Evolutionary conservation across 1,139 yeast genomes (phyloP), one percentile per base, ranked within the genome.

Genomic region (Meyerozyma carpophila): DNA sequence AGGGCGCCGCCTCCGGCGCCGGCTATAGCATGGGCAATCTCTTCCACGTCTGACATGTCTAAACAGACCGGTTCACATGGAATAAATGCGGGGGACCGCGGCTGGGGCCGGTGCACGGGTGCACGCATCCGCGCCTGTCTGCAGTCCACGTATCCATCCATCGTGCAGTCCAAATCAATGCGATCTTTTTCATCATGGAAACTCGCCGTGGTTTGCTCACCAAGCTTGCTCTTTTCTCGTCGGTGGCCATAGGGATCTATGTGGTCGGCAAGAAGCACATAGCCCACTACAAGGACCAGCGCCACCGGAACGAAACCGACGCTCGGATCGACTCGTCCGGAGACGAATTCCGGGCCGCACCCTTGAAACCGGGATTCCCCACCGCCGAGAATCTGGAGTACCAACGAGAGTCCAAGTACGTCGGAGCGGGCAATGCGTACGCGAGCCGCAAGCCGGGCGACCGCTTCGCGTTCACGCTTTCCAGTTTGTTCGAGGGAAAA

Each of bases 1-100:
- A 88, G 75, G 36, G 94, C 90, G 20, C 97, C 97, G 32, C 96
- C 96, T 10, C 93, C 85, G 41, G 96, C 95, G 11, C 97, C 97
- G 10, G 96, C 87, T 20, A 90, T 65, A 13, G 96, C 96, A 58
- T 90, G 96, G 36, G 94, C 91, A 36, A 79, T 61, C 51, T 81
- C 82, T 53, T 77, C 80, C 20, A 58, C 54, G 44, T 63, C 68
- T n/a, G 67, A 56, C 72, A 66, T 66, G 16, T 32, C 41, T 27
- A 6, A 10, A 37, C 9, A 3, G 14, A 39, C 31, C 43, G 43
- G 48, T 41, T 43, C 48, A 45, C 48, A 45, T 45, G 47, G 14
- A 39, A 32, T 21, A 21, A 29, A 28, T 32, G 39, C 37, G 42
- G 48, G 46, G 48, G 44, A 14, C 34, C 34, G 34, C 34, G 34